Conservation (phyloP, 2,329 filamentous ascomycete genomes). For the Fusarium ambrosium region DNA sequence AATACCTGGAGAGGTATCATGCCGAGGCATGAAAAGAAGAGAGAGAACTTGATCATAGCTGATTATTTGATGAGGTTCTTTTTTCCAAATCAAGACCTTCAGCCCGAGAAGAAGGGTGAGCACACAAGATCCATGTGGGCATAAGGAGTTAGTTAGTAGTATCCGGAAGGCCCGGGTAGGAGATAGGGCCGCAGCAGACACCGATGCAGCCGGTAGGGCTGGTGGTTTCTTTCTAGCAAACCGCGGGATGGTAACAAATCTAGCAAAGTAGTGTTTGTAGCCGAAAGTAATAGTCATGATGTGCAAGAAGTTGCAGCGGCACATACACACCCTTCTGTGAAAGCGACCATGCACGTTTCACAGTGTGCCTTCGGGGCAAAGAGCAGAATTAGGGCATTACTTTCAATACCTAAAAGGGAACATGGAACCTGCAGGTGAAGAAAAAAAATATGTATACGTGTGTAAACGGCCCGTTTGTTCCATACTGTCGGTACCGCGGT, state of each 20-base stretch:
- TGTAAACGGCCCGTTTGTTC: conserved; percentile 17
- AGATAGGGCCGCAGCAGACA: conserved; percentile 12
- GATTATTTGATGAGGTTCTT: neutral
- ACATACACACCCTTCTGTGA: neutral
- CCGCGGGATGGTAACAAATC: neutral
- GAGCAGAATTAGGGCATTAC: neutral
- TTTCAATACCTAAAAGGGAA: neutral
- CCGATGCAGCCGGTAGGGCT: conserved; percentile 33
- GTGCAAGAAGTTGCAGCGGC: neutral
- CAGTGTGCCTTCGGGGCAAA: neutral
- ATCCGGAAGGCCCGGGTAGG: neutral
- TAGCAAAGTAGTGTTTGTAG: neutral
- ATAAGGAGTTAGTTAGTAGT: neutral
- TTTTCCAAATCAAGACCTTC: neutral
- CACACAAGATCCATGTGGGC: neutral
- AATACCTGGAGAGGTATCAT: conserved; percentile 1
- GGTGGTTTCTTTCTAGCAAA: neutral
- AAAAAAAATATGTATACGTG: neutral
- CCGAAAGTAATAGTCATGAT: neutral
- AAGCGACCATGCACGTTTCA: conserved; percentile 1
- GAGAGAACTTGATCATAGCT: neutral
- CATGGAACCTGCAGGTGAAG: neutral
- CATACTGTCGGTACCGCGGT: conserved; percentile 14
- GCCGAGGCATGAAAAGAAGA: conserved; percentile 3
- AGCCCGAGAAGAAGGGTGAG: neutral